phyloP scores from a whole-genome alignment of 2,329 filamentous ascomycete genomes.

The Seiridium cupressi region DNA sequence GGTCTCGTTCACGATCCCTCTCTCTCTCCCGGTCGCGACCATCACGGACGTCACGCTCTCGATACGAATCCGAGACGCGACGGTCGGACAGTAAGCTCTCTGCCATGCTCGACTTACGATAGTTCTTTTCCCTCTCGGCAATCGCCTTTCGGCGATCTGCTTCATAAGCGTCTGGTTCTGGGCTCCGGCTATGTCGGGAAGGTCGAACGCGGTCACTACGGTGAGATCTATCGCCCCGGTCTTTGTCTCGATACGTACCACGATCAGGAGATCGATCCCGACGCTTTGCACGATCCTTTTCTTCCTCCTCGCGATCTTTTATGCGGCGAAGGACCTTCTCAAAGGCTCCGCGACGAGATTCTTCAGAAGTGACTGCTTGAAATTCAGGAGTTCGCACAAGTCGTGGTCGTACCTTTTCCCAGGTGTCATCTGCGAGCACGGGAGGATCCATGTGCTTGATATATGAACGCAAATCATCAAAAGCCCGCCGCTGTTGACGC shows the following conservation, averaged over 20 bases:
- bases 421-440: conserved; percentile 74
- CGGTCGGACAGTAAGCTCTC: conserved; percentile 59
- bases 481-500: conserved; percentile 78
- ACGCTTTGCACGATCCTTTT: conserved; percentile 61
- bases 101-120: conserved; percentile 75
- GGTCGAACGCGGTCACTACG: conserved; percentile 52
- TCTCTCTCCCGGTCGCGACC: conserved; percentile 33
- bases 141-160: conserved; percentile 92
- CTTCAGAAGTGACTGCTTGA: conserved; percentile 77
- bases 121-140: conserved; percentile 90
- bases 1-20: conserved; percentile 38
- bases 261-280: conserved; percentile 57
- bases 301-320: conserved; percentile 89
- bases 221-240: conserved; percentile 63
- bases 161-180: conserved; percentile 93
- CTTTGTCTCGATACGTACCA: conserved; percentile 53
- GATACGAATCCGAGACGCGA: conserved; percentile 45
- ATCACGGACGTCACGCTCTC: conserved; percentile 37
- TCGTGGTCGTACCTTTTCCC: conserved; percentile 80
- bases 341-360: conserved; percentile 78
- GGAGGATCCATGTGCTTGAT: conserved; percentile 92
- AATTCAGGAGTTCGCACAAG: conserved; percentile 83
- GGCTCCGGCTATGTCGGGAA: conserved; percentile 73
- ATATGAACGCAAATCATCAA: conserved; percentile 79
- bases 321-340: conserved; percentile 88